These are phyloP conservation scores for Paraphoma chrysanthemicola DNA, from an alignment of 2,329 filamentous ascomycete genomes.

Conservation along the genomic window DNA sequence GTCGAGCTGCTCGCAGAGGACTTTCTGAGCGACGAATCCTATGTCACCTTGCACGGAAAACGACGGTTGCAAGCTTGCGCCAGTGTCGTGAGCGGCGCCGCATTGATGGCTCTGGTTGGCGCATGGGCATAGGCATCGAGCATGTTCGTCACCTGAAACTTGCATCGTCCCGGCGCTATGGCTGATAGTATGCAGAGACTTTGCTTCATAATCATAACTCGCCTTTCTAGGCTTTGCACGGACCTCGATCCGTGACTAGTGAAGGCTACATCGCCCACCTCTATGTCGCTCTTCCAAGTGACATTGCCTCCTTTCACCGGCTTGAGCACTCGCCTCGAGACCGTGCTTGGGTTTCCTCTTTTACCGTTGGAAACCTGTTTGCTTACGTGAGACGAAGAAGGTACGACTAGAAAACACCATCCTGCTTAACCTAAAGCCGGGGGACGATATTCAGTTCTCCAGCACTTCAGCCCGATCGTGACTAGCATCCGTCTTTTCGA, in stretches of 20 bases:
- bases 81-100: constrained; percentile 65
- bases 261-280: background rate
- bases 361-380: background rate
- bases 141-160: constrained; percentile 1
- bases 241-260: background rate
- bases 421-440: too few relatives aligned
- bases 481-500: too few relatives aligned
- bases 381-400: background rate
- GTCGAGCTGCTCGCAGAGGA: constrained; percentile 60
- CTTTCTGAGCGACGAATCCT: constrained; percentile 68
- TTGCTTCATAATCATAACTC: constrained; percentile 16
- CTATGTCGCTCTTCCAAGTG: background rate
- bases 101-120: constrained; percentile 71
- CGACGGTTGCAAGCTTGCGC: constrained; percentile 67
- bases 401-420: too few relatives aligned
- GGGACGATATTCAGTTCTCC: too few relatives aligned
- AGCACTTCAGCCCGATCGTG: too few relatives aligned
- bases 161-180: constrained; percentile 11
- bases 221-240: constrained; percentile 1
- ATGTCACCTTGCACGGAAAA: constrained; percentile 64
- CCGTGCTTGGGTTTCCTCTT: background rate
- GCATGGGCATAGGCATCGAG: constrained; percentile 63
- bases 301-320: background rate
- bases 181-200: constrained; percentile 8
- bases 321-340: background rate